These are phyloP conservation scores for Neurospora tetrasperma DNA, from an alignment of 495 filamentous ascomycete species.

Conservation along the genomic window DNA sequence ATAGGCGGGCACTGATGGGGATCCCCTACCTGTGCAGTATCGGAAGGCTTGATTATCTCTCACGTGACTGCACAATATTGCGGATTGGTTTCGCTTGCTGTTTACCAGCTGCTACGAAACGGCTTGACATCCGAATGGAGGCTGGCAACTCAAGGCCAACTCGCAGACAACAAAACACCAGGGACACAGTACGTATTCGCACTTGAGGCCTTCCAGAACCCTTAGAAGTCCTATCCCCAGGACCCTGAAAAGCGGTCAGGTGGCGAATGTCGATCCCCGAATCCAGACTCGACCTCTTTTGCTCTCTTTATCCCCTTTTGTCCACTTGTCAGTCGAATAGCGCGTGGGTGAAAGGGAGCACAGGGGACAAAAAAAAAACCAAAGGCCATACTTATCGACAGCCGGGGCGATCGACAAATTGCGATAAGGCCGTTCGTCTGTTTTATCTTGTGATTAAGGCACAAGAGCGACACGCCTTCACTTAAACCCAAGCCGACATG, in stretches of 20 bases:
- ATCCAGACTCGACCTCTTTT: neutral
- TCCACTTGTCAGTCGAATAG: neutral
- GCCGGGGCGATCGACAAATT: neutral
- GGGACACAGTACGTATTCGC: neutral
- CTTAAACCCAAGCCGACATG: neutral
- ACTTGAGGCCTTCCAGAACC: neutral
- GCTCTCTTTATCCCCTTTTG: constrained; percentile 1
- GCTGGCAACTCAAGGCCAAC: neutral
- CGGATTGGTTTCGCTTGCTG: neutral
- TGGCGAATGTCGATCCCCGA: neutral
- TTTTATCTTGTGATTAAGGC: constrained; percentile 1
- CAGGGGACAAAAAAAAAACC: neutral
- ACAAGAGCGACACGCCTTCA: neutral
- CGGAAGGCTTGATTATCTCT: neutral
- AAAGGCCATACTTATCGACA: neutral
- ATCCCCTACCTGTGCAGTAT: neutral
- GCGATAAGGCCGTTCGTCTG: neutral
- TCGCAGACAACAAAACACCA: neutral
- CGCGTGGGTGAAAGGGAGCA: neutral
- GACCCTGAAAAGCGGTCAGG: neutral
- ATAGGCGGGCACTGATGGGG: neutral
- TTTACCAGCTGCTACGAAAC: neutral
- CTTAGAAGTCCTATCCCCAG: neutral
- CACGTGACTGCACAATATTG: neutral
- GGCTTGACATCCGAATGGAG: neutral